Conservation (phyloP, 768 basidiomycete genomes). For the Leccinum boreale region DNA sequence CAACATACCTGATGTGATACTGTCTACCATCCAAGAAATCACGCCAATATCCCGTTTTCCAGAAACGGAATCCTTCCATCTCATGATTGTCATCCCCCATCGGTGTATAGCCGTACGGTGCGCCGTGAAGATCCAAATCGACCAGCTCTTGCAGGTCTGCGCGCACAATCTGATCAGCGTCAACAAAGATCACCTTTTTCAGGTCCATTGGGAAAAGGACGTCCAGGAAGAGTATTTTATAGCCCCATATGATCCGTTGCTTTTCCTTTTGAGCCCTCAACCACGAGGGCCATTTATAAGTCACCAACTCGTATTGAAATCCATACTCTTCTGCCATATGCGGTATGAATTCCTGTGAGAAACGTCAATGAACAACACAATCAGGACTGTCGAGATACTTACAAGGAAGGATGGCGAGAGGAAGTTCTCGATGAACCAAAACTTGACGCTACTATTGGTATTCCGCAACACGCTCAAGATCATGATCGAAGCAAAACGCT, state of each 20-base stretch:
- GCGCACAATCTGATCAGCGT: slow-evolving; percentile 96
- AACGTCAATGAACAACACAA: neutral
- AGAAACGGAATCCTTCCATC: slow-evolving; percentile 98
- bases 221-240: slow-evolving; percentile 99
- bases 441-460: slow-evolving; percentile 93
- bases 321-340: slow-evolving; percentile 87
- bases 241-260: slow-evolving; percentile 98
- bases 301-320: slow-evolving; percentile 96
- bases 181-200: slow-evolving; percentile 98
- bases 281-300: slow-evolving; percentile 99
- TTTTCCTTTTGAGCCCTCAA: slow-evolving; percentile 96
- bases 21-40: slow-evolving; percentile 79
- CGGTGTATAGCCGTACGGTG: slow-evolving; percentile 93
- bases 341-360: slow-evolving; percentile 83
- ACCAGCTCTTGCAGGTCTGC: slow-evolving; percentile 94
- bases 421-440: slow-evolving; percentile 99
- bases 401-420: slow-evolving; percentile 95
- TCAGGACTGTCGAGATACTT: slow-evolving; percentile 22
- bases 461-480: slow-evolving; percentile 93
- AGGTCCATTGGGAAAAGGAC: slow-evolving; percentile 99
- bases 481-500: slow-evolving; percentile 99
- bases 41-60: slow-evolving; percentile 97
- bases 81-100: slow-evolving; percentile 96
- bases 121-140: slow-evolving; percentile 88
- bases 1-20: slow-evolving; percentile 88